Evolutionary conservation across 1,284 basidiomycete species (phyloP).

Genomic region (Takashimella tepidaria): DNA sequence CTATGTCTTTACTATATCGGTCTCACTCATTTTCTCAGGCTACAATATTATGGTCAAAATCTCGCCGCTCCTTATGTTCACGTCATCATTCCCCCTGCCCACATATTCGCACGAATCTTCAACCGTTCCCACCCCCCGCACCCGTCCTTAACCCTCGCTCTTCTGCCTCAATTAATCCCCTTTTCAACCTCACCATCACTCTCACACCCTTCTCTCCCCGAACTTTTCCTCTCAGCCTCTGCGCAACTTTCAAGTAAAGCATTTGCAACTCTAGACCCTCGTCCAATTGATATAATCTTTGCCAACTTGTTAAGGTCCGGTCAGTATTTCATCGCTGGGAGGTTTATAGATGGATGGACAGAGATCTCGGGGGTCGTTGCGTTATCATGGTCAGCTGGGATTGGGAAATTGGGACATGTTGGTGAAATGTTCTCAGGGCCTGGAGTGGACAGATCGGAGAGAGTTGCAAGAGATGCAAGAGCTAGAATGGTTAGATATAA

Average conservation of each 20-base stretch:
- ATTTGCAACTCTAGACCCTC: slow-evolving; percentile 24
- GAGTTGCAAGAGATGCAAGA: slow-evolving; percentile 16
- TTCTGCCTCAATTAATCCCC: slow-evolving; percentile 25
- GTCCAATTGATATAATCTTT: slow-evolving; percentile 35
- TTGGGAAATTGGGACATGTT: slow-evolving; percentile 31
- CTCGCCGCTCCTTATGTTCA: slow-evolving; percentile 13
- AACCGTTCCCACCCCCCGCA: slow-evolving; percentile 23
- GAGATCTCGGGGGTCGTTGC: slow-evolving; percentile 21
- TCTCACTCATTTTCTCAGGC: no score
- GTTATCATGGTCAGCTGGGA: slow-evolving; percentile 27
- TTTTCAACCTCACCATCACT: slow-evolving; percentile 15
- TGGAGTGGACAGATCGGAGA: slow-evolving; percentile 7
- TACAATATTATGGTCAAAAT: slow-evolving; percentile 24
- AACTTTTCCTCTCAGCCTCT: slow-evolving; percentile 6
- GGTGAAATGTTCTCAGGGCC: slow-evolving; percentile 21
- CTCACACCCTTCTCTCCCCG: background rate
- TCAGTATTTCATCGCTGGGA: slow-evolving; percentile 20
- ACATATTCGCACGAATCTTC: slow-evolving; percentile 22
- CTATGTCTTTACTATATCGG: no score
- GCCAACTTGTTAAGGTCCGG: slow-evolving; percentile 25
- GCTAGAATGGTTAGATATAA: slow-evolving; percentile 22
- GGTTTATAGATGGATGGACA: slow-evolving; percentile 38
- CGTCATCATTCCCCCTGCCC: slow-evolving; percentile 19
- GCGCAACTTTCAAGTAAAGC: slow-evolving; percentile 9
- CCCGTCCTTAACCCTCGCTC: slow-evolving; percentile 27